phyloP scores from a whole-genome alignment of 192 early-diverging fungal species.

The Allomyces macrogynus region DNA sequence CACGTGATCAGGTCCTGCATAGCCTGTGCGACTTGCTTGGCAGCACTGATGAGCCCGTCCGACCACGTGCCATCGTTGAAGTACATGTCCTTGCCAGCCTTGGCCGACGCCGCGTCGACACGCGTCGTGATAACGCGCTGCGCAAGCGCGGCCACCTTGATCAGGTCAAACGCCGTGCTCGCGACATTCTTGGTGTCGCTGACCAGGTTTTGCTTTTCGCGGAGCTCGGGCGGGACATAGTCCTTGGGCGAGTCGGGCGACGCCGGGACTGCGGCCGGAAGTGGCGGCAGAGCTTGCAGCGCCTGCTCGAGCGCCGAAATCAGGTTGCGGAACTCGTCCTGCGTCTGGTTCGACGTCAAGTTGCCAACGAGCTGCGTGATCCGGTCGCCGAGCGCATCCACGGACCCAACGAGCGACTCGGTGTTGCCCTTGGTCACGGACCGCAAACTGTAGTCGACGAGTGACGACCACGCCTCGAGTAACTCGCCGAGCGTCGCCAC shows the following conservation, averaged over 20 bases:
- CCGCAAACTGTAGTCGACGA: not conserved
- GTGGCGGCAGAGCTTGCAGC: not conserved
- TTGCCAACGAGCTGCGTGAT: not conserved
- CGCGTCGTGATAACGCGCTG: constrained; percentile 27
- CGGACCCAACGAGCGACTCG: not conserved
- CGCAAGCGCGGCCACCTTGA: constrained; percentile 27
- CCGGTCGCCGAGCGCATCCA: not conserved
- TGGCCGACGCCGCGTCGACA: constrained; percentile 1
- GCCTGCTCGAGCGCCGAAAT: not conserved
- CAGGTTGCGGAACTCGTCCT: not conserved
- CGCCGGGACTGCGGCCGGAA: not conserved
- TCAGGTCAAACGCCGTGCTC: constrained; percentile 20
- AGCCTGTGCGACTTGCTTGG: constrained; percentile 25
- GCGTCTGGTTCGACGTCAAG: not conserved
- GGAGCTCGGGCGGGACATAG: not conserved
- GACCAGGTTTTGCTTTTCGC: constrained; percentile 9
- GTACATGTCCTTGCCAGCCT: constrained; percentile 12
- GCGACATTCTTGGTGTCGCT: constrained; percentile 33
- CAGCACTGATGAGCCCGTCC: constrained; percentile 32
- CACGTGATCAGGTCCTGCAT: constrained; percentile 28
- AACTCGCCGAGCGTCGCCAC: not conserved
- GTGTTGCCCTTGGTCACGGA: not conserved
- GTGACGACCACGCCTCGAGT: not conserved
- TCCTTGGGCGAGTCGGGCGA: not conserved
- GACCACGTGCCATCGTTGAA: constrained; percentile 38